Conservation (phyloP, 176 grass and related monocot genomes). For the Pharus latifolius region DNA sequence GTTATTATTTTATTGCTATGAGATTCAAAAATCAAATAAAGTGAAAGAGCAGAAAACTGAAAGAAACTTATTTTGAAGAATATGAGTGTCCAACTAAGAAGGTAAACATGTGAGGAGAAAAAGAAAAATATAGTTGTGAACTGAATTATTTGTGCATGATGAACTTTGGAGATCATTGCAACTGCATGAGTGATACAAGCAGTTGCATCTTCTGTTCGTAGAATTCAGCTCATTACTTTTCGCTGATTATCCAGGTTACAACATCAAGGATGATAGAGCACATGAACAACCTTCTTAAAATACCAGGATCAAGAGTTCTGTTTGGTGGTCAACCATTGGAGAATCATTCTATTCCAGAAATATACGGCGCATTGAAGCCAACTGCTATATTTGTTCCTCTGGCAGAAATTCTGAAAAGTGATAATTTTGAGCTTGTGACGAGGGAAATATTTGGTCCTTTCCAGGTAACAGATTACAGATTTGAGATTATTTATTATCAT, state of each 20-base stretch:
- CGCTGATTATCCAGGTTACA: constrained; percentile 43
- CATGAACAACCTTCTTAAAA: constrained; percentile 65
- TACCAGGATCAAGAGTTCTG: constrained; percentile 82
- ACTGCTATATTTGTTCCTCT: constrained; percentile 92
- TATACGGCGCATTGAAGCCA: constrained; percentile 86
- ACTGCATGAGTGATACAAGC: background rate
- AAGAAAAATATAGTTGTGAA: background rate
- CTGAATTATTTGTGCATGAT: background rate
- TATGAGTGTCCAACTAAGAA: background rate
- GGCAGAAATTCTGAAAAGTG: constrained; percentile 60
- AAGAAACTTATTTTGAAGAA: background rate
- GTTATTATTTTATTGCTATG: background rate
- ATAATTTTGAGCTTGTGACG: constrained; percentile 76
- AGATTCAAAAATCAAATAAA: background rate
- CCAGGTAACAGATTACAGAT: constrained; percentile 43
- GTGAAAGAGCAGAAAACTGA: background rate
- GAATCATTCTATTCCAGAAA: constrained; percentile 84
- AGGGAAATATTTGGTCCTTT: constrained; percentile 95
- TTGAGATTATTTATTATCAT: background rate
- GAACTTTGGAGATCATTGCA: constrained; percentile 2
- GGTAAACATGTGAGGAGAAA: background rate
- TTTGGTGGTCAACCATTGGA: constrained; percentile 80
- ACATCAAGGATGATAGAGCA: constrained; percentile 76
- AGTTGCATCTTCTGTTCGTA: background rate
- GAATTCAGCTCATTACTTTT: background rate